These are phyloP conservation scores for Mycena venus DNA, from an alignment of 768 basidiomycete genomes.

Conservation along the genomic window DNA sequence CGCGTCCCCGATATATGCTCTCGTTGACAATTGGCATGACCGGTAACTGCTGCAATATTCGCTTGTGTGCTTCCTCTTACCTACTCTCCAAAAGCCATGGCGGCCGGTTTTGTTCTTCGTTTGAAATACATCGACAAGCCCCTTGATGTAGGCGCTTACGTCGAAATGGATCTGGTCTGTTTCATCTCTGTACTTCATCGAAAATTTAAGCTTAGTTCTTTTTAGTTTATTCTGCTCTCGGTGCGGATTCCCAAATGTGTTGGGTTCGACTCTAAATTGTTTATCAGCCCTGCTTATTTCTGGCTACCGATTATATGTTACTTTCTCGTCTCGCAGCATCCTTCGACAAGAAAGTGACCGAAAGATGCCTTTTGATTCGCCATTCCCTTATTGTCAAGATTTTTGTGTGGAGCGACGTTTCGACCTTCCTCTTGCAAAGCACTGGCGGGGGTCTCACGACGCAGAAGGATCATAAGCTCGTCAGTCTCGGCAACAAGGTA, in stretches of 20 bases:
- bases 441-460: slow-evolving; percentile 51
- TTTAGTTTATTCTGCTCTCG: slow-evolving; percentile 23
- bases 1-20: slow-evolving; percentile 18
- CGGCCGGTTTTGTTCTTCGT: slow-evolving; percentile 13
- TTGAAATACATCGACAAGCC: not conserved
- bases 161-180: slow-evolving; percentile 10
- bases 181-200: no score
- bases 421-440: slow-evolving; percentile 67
- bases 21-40: slow-evolving; percentile 32
- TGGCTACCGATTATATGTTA: slow-evolving; percentile 65
- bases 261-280: no score
- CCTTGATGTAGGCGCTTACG: not conserved
- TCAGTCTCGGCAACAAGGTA: slow-evolving; percentile 43
- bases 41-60: not conserved
- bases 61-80: not conserved
- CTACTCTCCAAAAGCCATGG: not conserved
- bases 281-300: slow-evolving; percentile 68
- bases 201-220: no score
- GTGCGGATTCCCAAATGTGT: not conserved
- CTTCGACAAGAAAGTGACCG: slow-evolving; percentile 47
- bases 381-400: slow-evolving; percentile 54
- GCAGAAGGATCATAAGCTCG: slow-evolving; percentile 21
- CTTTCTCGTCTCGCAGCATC: slow-evolving; percentile 58
- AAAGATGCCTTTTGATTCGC: slow-evolving; percentile 54
- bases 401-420: slow-evolving; percentile 63